A percentile compares a stretch with the other conserved stretches of the same genome.
Evolutionary conservation across 495 filamentous ascomycete species (phyloP).

Genomic region (Pyronema domesticum): DNA sequence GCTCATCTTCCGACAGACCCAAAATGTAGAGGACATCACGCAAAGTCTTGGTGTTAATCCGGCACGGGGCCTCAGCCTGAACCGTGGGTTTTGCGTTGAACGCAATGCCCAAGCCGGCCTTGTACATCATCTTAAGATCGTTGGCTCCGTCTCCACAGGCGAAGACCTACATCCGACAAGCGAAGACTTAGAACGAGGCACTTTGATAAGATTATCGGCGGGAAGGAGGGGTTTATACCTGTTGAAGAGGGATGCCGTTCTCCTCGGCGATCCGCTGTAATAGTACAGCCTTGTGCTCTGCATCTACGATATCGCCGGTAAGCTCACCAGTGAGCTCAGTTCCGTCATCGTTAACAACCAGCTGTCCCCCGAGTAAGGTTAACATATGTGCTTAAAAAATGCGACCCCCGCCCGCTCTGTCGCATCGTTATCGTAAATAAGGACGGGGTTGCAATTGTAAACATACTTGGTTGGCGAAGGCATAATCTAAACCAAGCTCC

Average conservation of each 20-base stretch:
- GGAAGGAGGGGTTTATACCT: conserved; percentile 24
- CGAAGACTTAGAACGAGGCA: not conserved
- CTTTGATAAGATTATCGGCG: not conserved
- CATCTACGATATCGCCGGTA: conserved; percentile 61
- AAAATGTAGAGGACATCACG: conserved; percentile 71
- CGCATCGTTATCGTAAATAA: too few species aligned
- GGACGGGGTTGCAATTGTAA: not conserved
- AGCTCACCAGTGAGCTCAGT: conserved; percentile 67
- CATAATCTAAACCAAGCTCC: conserved; percentile 67
- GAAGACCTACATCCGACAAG: conserved; percentile 32
- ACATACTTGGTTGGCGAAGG: conserved; percentile 61
- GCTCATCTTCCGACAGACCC: conserved; percentile 51
- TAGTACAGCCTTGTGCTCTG: conserved; percentile 57
- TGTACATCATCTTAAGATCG: conserved; percentile 78
- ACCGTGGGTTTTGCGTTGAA: conserved; percentile 89
- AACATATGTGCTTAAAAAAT: not conserved
- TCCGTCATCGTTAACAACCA: conserved; percentile 47
- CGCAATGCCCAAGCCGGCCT: conserved; percentile 76
- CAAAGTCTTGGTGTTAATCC: conserved; percentile 64
- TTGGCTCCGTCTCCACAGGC: conserved; percentile 91
- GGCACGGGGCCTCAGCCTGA: conserved; percentile 64
- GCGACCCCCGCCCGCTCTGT: too few species aligned
- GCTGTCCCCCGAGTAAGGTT: conserved; percentile 22
- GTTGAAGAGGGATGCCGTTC: conserved; percentile 50
- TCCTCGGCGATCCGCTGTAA: conserved; percentile 59